Base-by-base conservation (phyloP, 257 asterid genomes). In the Gentiana dahurica region DNA sequence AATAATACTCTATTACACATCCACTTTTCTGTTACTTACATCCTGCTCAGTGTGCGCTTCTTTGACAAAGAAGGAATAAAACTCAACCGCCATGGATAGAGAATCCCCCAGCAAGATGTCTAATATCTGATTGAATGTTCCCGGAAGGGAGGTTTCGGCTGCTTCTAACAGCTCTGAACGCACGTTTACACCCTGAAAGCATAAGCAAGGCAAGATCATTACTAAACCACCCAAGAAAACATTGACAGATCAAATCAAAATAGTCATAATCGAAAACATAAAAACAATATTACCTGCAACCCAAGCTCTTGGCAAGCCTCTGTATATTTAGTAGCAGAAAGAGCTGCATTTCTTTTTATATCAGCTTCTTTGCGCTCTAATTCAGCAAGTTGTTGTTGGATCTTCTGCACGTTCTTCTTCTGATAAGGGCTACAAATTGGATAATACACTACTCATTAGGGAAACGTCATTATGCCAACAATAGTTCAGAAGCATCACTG, bases 221-320 rank as follows among this genome's bases (percentile, higher is more conserved):
- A 41, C 10, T 10, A 41, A 7, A 41, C 46, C 46, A 5, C 5
- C 46, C 46, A 5, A 41, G 9, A 41, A 41, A 41, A 41, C 9
- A 41, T 41, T 10, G 9, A 41, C 46, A 41, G 46, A 7, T 10
- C 2, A 41, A 10, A 4, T 3, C 0, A 4, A 41, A 41, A 41
- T 5, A 6, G 1, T 1, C 2, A 41, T 10, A 2, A 41, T 5
- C 2, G 2, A 41, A 41, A 41, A 4, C 0, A 41, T 1, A 41
- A 2, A 41, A 41, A 7, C 44, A 39, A 39, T 7, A 36, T 53
- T 61, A 91, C 98, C 97, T 83, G 93, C 85, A 91, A 69, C 15
- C 95, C 97, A 49, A 91, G 79, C 75, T 87, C 95, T 64, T 81
- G 97, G 73, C 97, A 87, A 65, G 95, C 95, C 80, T 91, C 97